phyloP scores from a whole-genome alignment of 306 rosid genomes.

The Canavalia ensiformis region DNA sequence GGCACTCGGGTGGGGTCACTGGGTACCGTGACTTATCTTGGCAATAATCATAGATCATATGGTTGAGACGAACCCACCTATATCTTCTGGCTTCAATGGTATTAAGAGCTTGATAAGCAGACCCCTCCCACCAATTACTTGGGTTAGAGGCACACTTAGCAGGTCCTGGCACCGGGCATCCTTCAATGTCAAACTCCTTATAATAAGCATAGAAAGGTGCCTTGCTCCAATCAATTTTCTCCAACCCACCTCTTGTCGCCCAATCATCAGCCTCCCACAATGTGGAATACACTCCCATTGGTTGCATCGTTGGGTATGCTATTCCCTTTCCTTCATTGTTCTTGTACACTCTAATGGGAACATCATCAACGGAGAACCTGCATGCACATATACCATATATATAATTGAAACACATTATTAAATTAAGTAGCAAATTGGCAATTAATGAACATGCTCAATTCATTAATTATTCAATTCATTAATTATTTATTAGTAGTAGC shows the following conservation, averaged over 20 bases:
- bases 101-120: slow-evolving; percentile 66
- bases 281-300: slow-evolving; percentile 92
- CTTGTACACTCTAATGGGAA: slow-evolving; percentile 88
- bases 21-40: slow-evolving; percentile 76
- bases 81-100: slow-evolving; percentile 64
- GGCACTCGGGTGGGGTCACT: slow-evolving; percentile 77
- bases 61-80: slow-evolving; percentile 92
- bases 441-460: not conserved
- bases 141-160: slow-evolving; percentile 67
- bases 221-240: slow-evolving; percentile 92
- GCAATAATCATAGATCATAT: slow-evolving; percentile 87
- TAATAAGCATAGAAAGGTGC: slow-evolving; percentile 87
- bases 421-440: not conserved
- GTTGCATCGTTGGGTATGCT: slow-evolving; percentile 73
- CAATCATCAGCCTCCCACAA: slow-evolving; percentile 96
- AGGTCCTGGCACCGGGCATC: slow-evolving; percentile 82
- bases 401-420: not conserved
- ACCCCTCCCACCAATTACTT: slow-evolving; percentile 90
- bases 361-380: slow-evolving; percentile 79
- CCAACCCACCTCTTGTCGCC: slow-evolving; percentile 98
- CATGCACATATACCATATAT: not conserved
- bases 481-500: too few species aligned
- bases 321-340: slow-evolving; percentile 80
- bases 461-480: too few species aligned
- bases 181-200: slow-evolving; percentile 93